These are phyloP conservation scores for Aureobasidium pullulans DNA, from an alignment of 2,329 filamentous ascomycete species.

Conservation along the genomic window DNA sequence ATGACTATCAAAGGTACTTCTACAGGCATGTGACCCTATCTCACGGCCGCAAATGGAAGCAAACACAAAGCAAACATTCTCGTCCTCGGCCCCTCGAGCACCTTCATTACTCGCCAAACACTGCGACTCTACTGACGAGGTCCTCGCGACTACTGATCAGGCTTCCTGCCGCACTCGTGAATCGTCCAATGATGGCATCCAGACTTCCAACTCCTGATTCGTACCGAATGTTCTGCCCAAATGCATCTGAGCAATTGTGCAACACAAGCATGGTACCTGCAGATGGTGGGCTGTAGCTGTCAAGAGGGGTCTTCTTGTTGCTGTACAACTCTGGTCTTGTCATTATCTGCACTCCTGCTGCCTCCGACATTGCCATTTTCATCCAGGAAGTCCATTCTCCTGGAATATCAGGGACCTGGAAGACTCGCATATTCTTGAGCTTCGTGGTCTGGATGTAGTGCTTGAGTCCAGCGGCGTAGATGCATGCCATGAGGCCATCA, in stretches of 20 bases:
- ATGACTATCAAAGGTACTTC: constrained; percentile 6
- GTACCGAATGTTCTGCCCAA: constrained; percentile 9
- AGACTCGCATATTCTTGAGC: not conserved
- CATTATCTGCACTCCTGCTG: not conserved
- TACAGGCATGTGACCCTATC: constrained; percentile 10
- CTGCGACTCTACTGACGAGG: not conserved
- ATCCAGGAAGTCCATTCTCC: not conserved
- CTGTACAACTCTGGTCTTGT: not conserved
- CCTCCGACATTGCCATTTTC: not conserved
- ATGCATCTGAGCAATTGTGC: constrained; percentile 7
- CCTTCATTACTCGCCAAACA: not conserved
- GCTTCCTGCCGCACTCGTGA: constrained; percentile 10
- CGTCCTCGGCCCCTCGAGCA: not conserved
- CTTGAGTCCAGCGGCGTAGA: constrained; percentile 7
- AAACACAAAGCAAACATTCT: not conserved
- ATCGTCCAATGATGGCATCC: constrained; percentile 5
- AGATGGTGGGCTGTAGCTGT: not conserved
- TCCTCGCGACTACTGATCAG: constrained; percentile 3
- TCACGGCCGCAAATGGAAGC: constrained; percentile 5
- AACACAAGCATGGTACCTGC: constrained; percentile 6
- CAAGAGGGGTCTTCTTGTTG: not conserved
- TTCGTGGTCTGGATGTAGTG: not conserved
- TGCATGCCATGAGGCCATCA: not conserved
- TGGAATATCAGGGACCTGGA: not conserved
- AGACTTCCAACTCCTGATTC: not conserved